Percentiles rank a stretch among this genome's conserved stretches.
These are phyloP conservation scores for Ostreobium quekettii DNA, from an alignment of 139 green algal species.

Conservation along the genomic window DNA sequence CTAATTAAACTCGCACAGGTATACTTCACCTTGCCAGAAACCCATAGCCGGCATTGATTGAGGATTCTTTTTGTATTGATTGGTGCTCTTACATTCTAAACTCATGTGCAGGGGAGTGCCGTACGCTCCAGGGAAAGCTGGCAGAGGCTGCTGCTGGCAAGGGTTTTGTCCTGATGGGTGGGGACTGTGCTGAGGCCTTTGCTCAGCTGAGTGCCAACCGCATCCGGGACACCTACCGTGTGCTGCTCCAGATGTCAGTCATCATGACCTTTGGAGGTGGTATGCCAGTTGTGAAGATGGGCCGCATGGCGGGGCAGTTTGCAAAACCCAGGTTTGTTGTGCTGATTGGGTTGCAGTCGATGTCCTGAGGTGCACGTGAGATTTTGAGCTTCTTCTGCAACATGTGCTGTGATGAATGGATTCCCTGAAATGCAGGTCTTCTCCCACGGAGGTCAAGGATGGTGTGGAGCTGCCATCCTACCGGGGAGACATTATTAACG, in stretches of 20 bases:
- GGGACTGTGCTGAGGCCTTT: slow-evolving; percentile 97
- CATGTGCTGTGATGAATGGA: no score
- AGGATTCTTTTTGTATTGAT: no score
- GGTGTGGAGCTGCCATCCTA: slow-evolving; percentile 77
- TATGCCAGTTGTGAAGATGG: slow-evolving; percentile 95
- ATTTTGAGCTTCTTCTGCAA: neutral
- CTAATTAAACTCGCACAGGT: no score
- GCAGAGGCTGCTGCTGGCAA: slow-evolving; percentile 75
- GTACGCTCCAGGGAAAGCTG: slow-evolving; percentile 80
- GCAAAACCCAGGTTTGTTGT: slow-evolving; percentile 91
- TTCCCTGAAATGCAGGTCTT: no score
- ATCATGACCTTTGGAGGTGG: slow-evolving; percentile 93
- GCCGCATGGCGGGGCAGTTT: slow-evolving; percentile 97
- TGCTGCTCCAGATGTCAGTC: slow-evolving; percentile 91
- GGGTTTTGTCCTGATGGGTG: slow-evolving; percentile 66
- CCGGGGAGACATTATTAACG: slow-evolving; percentile 98
- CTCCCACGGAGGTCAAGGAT: slow-evolving; percentile 60
- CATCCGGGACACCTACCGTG: slow-evolving; percentile 84
- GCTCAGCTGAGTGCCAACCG: slow-evolving; percentile 88
- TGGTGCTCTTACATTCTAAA: no score
- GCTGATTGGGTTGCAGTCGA: no score
- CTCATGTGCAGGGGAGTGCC: slow-evolving; percentile 91
- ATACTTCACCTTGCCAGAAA: no score
- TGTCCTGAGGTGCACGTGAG: no score
- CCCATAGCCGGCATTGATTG: no score